Evolutionary conservation across 2,329 filamentous ascomycete genomes (phyloP).

Genomic region (Hymenotorrendiella dingleyae): DNA sequence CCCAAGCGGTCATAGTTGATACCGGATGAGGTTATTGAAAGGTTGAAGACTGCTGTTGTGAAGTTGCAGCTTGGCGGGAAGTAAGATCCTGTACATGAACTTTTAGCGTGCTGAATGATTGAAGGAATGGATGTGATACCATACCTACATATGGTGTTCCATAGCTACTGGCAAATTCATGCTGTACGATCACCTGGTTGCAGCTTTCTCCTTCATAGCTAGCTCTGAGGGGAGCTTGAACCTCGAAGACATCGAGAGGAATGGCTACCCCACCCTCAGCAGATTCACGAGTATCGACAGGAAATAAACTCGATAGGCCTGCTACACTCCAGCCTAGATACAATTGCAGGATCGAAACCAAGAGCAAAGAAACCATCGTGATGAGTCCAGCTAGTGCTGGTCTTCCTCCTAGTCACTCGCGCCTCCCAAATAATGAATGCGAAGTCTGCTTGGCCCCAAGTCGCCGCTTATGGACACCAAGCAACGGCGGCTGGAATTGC

Average conservation of each 20-base stretch:
- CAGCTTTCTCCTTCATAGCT: conserved; percentile 16
- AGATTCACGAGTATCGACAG: background rate
- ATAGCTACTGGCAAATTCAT: conserved; percentile 68
- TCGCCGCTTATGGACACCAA: too few species aligned
- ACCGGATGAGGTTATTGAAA: conserved; percentile 66
- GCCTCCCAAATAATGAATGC: too few species aligned
- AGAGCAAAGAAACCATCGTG: too few species aligned
- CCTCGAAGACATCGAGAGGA: conserved; percentile 15
- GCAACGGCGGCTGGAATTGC: too few species aligned
- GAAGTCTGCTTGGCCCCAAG: too few species aligned
- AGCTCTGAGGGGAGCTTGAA: conserved; percentile 18
- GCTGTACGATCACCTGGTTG: conserved; percentile 26
- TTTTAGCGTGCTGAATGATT: too few species aligned
- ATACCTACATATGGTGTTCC: conserved; percentile 66
- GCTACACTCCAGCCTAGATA: too few species aligned
- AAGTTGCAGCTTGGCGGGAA: conserved; percentile 64
- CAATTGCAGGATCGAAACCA: too few species aligned
- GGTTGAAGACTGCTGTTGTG: conserved; percentile 68
- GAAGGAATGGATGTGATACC: too few species aligned
- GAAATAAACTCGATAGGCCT: too few species aligned
- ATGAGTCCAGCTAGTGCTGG: too few species aligned
- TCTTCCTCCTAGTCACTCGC: too few species aligned
- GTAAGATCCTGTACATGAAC: conserved; percentile 61
- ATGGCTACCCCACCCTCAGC: background rate
- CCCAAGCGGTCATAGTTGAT: conserved; percentile 72